Percentiles rank a stretch among this genome's conserved stretches.
Evolutionary conservation across 1,284 basidiomycete species (phyloP).

Genomic region (Rugosomyces carneus): DNA sequence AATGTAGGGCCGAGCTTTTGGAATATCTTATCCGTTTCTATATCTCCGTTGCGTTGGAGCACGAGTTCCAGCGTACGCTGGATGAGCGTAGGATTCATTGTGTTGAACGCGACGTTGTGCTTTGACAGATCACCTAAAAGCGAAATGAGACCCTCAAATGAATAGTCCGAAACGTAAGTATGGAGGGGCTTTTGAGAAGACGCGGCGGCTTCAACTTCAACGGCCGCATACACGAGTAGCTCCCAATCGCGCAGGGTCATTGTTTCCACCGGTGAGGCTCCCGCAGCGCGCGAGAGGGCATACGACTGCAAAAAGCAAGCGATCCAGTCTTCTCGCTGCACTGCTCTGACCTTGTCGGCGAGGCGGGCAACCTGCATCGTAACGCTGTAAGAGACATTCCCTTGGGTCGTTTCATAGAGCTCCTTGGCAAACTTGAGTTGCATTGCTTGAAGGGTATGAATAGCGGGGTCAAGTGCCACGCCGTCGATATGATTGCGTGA

Average conservation of each 20-base stretch:
- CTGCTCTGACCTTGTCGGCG: slow-evolving; percentile 9
- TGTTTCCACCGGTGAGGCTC: slow-evolving; percentile 16
- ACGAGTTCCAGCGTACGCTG: slow-evolving; percentile 22
- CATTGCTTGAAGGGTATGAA: slow-evolving; percentile 6
- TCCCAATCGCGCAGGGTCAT: slow-evolving; percentile 29
- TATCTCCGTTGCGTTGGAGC: slow-evolving; percentile 17
- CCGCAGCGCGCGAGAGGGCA: slow-evolving; percentile 19
- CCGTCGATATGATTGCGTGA: not conserved
- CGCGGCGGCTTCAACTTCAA: slow-evolving; percentile 22
- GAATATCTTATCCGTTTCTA: slow-evolving; percentile 22
- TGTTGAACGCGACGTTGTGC: slow-evolving; percentile 19
- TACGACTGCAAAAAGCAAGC: slow-evolving; percentile 31
- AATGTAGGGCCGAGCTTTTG: slow-evolving; percentile 27
- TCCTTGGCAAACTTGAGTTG: slow-evolving; percentile 15
- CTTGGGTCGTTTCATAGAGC: slow-evolving; percentile 14
- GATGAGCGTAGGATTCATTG: slow-evolving; percentile 20
- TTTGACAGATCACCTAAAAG: slow-evolving; percentile 29
- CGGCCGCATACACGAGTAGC: slow-evolving; percentile 26
- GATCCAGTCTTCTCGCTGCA: slow-evolving; percentile 13
- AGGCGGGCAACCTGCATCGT: slow-evolving; percentile 14
- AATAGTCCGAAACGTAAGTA: slow-evolving; percentile 19
- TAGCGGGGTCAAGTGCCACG: not conserved
- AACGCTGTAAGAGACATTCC: slow-evolving; percentile 11
- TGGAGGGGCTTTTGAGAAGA: slow-evolving; percentile 16
- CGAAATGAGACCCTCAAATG: slow-evolving; percentile 26